phyloP scores from a whole-genome alignment of 768 basidiomycete genomes.

The Suillus hirtellus region DNA sequence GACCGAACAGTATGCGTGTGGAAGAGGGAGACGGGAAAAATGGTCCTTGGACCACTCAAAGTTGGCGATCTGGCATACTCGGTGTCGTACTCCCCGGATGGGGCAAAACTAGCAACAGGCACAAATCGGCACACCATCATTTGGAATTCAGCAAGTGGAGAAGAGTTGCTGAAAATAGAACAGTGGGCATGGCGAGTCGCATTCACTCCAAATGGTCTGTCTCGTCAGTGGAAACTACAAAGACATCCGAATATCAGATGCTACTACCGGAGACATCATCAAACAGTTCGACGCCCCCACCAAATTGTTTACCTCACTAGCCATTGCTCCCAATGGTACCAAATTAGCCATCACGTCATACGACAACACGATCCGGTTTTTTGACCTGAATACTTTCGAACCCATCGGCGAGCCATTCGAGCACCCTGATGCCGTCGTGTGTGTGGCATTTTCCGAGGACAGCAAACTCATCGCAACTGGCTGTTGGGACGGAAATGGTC shows the following conservation, averaged over 20 bases:
- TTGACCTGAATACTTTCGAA: neutral
- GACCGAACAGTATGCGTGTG: neutral
- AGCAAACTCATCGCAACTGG: neutral
- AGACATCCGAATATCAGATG: neutral
- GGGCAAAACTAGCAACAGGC: constrained; percentile 10
- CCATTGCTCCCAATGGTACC: neutral
- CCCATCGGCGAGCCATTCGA: neutral
- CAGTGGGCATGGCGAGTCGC: neutral
- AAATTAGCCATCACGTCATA: neutral
- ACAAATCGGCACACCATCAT: constrained; percentile 4
- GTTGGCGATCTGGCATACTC: neutral
- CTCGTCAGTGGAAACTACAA: neutral
- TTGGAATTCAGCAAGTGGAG: neutral
- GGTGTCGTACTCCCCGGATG: neutral
- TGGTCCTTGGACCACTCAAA: neutral
- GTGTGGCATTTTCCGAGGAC: neutral
- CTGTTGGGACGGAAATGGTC: neutral
- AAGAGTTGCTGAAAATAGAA: neutral
- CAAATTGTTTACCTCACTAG: neutral
- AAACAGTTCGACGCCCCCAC: neutral
- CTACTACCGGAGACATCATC: neutral
- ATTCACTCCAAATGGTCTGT: neutral
- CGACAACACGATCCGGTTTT: neutral
- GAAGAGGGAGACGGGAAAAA: neutral
- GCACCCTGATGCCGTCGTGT: accelerated